phyloP scores from a whole-genome alignment of 2,329 filamentous ascomycete genomes.

The Zasmidium cellare region DNA sequence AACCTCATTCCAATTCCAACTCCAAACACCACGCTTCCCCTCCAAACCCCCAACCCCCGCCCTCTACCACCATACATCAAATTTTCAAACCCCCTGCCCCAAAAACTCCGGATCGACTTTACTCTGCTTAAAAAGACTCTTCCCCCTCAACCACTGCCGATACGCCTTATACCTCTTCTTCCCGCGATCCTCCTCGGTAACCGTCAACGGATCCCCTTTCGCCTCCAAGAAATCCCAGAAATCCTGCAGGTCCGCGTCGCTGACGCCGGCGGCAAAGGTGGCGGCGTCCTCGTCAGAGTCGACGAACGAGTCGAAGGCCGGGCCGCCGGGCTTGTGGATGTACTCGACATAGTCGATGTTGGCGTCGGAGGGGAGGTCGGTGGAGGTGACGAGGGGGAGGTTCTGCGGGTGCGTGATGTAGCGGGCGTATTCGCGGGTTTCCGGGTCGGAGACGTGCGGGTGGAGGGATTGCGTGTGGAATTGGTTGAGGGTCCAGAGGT shows the following conservation, averaged over 20 bases:
- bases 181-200: constrained; percentile 78
- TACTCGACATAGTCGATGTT: constrained; percentile 77
- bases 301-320: constrained; percentile 48
- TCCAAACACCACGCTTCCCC: too few relatives aligned
- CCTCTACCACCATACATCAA: too few relatives aligned
- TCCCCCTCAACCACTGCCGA: constrained; percentile 86
- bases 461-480: constrained; percentile 84
- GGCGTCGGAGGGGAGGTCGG: constrained; percentile 59
- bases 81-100: background rate
- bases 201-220: constrained; percentile 80
- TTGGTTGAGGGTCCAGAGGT: constrained; percentile 85
- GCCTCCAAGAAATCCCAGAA: constrained; percentile 77
- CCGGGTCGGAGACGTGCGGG: constrained; percentile 72
- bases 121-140: constrained; percentile 79
- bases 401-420: constrained; percentile 90
- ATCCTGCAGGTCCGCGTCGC: constrained; percentile 67
- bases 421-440: constrained; percentile 81
- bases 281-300: constrained; percentile 58
- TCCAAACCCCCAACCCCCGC: too few relatives aligned
- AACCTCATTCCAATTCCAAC: too few relatives aligned
- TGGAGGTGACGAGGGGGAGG: constrained; percentile 73
- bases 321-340: constrained; percentile 67
- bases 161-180: constrained; percentile 99
- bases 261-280: constrained; percentile 46
- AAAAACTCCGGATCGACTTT: background rate